phyloP scores from a whole-genome alignment of 345 rosid genomes.

The Eutrema heterophyllum region DNA sequence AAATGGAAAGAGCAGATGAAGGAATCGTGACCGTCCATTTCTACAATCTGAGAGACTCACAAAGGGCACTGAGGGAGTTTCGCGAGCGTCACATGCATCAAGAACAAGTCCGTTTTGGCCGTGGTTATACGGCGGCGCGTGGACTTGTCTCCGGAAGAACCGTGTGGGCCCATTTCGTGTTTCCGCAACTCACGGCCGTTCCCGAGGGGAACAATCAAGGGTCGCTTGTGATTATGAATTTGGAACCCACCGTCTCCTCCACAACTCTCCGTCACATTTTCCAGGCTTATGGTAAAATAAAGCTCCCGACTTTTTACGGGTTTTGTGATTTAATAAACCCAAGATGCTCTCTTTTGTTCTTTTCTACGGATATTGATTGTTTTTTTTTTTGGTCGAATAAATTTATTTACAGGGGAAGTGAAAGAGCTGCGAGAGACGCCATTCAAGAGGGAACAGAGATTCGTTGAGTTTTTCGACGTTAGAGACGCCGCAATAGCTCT shows the following conservation, averaged over 20 bases:
- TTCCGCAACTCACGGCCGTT: constrained; percentile 55
- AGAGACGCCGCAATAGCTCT: constrained; percentile 82
- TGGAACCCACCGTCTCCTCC: constrained; percentile 66
- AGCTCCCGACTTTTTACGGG: not conserved
- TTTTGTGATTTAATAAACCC: not conserved
- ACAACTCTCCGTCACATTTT: constrained; percentile 48
- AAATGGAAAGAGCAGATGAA: constrained; percentile 72
- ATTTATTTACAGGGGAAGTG: constrained; percentile 46
- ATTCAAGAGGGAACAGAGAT: constrained; percentile 70
- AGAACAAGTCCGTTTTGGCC: constrained; percentile 24
- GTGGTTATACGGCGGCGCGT: constrained; percentile 28
- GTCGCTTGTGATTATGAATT: constrained; percentile 71
- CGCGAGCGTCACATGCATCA: constrained; percentile 63
- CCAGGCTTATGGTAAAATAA: constrained; percentile 53
- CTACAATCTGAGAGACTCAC: constrained; percentile 71
- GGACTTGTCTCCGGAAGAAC: constrained; percentile 51
- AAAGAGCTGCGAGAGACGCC: constrained; percentile 93
- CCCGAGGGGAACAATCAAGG: constrained; percentile 86
- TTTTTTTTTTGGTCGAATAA: not conserved
- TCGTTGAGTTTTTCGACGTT: constrained; percentile 76
- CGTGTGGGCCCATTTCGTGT: constrained; percentile 66
- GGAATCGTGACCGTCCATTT: constrained; percentile 85
- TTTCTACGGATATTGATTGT: not conserved
- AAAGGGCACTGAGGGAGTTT: constrained; percentile 52
- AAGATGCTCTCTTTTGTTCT: not conserved